Conservation (phyloP, 2,329 filamentous ascomycete species). For the Aspergillus neoniger region DNA sequence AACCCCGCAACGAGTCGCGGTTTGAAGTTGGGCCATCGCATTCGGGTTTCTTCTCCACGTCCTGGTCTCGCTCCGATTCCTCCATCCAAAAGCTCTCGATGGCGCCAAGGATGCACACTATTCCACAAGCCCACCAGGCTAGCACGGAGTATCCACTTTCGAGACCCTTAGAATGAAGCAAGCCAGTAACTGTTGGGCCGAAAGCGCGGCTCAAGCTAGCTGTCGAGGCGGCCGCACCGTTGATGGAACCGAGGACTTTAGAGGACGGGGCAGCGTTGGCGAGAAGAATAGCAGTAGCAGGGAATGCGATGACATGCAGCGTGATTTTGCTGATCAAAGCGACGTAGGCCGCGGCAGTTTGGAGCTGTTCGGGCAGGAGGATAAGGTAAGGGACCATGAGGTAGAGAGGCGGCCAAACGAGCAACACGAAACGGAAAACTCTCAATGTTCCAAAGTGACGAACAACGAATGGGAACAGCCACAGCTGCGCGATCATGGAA, state of each 20-base stretch:
- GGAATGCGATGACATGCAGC: constrained; percentile 87
- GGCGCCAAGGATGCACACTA: constrained; percentile 74
- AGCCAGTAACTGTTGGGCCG: constrained; percentile 82
- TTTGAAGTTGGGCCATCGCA: constrained; percentile 32
- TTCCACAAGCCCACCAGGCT: constrained; percentile 87
- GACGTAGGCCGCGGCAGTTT: constrained; percentile 73
- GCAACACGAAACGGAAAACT: constrained; percentile 77
- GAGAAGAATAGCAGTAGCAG: constrained; percentile 83
- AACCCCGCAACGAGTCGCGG: constrained; percentile 26
- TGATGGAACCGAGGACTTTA: constrained; percentile 84
- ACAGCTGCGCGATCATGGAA: constrained; percentile 81
- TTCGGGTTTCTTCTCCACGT: constrained; percentile 44
- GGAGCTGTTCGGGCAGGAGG: constrained; percentile 70
- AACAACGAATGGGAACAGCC: constrained; percentile 79
- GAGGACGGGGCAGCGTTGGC: constrained; percentile 85
- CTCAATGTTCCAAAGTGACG: constrained; percentile 73
- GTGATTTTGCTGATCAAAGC: constrained; percentile 90
- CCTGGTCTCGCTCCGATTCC: constrained; percentile 55
- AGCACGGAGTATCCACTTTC: constrained; percentile 80
- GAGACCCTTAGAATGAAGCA: constrained; percentile 79
- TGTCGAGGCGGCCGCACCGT: constrained; percentile 86
- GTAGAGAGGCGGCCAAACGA: constrained; percentile 86
- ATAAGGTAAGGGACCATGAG: constrained; percentile 85
- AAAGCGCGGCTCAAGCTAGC: constrained; percentile 87
- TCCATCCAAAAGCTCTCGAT: constrained; percentile 74